Conservation (phyloP, 495 filamentous ascomycete genomes). For the Parmelia sp. region DNA sequence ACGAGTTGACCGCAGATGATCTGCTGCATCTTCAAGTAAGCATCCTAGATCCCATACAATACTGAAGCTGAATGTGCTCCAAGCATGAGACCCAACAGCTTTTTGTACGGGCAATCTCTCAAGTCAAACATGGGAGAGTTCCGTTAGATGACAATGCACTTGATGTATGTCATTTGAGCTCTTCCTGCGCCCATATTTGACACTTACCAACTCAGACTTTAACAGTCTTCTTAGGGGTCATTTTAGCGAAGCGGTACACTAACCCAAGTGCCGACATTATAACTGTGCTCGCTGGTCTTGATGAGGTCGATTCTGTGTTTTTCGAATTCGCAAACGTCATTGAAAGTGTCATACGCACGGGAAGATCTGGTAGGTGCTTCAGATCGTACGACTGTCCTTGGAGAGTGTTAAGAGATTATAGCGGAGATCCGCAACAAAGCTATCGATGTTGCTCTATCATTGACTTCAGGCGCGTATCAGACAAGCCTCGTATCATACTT, state of each 20-base stretch:
- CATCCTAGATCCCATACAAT: background rate
- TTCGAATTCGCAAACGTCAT: slow-evolving; percentile 79
- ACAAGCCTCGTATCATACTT: slow-evolving; percentile 92
- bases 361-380: slow-evolving; percentile 55
- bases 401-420: slow-evolving; percentile 30
- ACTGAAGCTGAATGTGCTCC: background rate
- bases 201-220: slow-evolving; percentile 66
- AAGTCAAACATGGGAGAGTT: slow-evolving; percentile 54
- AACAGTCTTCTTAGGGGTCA: slow-evolving; percentile 72
- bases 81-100: slow-evolving; percentile 66
- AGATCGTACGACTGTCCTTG: slow-evolving; percentile 4
- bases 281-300: slow-evolving; percentile 75
- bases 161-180: slow-evolving; percentile 57
- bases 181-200: slow-evolving; percentile 13
- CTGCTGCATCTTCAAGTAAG: slow-evolving; percentile 50
- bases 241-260: slow-evolving; percentile 85
- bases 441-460: slow-evolving; percentile 70
- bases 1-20: slow-evolving; percentile 62
- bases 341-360: slow-evolving; percentile 74
- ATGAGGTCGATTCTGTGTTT: slow-evolving; percentile 79
- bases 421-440: slow-evolving; percentile 73
- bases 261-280: slow-evolving; percentile 96
- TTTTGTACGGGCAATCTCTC: slow-evolving; percentile 64
- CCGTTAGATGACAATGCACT: slow-evolving; percentile 74
- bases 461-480: slow-evolving; percentile 88